Evolutionary conservation across 169 alveolate species (phyloP), one percentile per base, ranked within the genome.

Genomic region (Besnoitia besnoiti): DNA sequence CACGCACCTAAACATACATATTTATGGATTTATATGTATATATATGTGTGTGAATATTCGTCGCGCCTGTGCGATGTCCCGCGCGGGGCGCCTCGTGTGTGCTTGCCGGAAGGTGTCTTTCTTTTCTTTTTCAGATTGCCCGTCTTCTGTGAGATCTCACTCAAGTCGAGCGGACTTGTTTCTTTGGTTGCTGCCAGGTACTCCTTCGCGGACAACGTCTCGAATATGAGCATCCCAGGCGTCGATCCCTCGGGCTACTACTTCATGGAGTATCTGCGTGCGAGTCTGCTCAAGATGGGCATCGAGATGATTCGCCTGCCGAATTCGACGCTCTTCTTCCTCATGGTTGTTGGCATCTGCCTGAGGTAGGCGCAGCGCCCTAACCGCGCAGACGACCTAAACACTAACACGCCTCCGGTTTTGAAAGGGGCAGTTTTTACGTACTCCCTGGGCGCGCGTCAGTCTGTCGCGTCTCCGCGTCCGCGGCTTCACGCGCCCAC

Each of bases 181-280:
- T n/a, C n/a, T 5, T 67, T 30, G 10, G 12, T 19, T 16, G 44
- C 80, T 67, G 24, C 4, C 91, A 95, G 98, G 73, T 96, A 94
- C 91, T 98, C 96, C 76, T 96, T 96, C 73, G 93, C 94, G 16
- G 98, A 96, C 77, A 95, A 94, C 90, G 95, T 94, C 30, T 95
- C 94, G 89, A 94, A 94, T 49, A 95, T 89, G 96, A 95, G 95
- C 92, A 92, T 95, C 42, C 97, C 95, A 39, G 97, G 95, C 30
- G 73, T 96, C 39, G 97, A 95, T 85, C 97, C 97, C 55, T 94
- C 95, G 40, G 97, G 97, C 42, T 95, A 94, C 88, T 96, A 96
- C 85, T 96, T 95, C 91, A 93, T 93, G 95, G 98, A 96, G 75
- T 96, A 96, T 87, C 82, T 96, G 96, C 91, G 97, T 50, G 98